These are phyloP conservation scores for sweet orange (Citrus sinensis) DNA, from an alignment of 345 rosid genomes.

Conservation along the genomic window DVS_A1.0 CM039162.1:20485501-20486000, in stretches of 20 bases:
- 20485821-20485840: not conserved
- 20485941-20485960: not conserved
- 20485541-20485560: not conserved
- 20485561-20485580: not conserved
- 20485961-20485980: too few species aligned
- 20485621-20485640: not conserved
- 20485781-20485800: not conserved
- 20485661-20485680: too few species aligned
- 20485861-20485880: not conserved
- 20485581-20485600: not conserved
- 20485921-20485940: not conserved
- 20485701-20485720: too few species aligned
- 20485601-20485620: not conserved
- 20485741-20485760: not conserved
- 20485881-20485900: not conserved
- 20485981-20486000: too few species aligned
- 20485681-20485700: too few species aligned
- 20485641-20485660: not conserved
- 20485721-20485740: not conserved
- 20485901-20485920: not conserved
- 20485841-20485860: not conserved
- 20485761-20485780: too few species aligned
- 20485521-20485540: conserved; percentile 6
- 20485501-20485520: conserved; percentile 3
- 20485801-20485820: not conserved